Base-by-base conservation (phyloP, 129 eudicot genomes). In the Chrysanthemum seticuspe region DNA sequence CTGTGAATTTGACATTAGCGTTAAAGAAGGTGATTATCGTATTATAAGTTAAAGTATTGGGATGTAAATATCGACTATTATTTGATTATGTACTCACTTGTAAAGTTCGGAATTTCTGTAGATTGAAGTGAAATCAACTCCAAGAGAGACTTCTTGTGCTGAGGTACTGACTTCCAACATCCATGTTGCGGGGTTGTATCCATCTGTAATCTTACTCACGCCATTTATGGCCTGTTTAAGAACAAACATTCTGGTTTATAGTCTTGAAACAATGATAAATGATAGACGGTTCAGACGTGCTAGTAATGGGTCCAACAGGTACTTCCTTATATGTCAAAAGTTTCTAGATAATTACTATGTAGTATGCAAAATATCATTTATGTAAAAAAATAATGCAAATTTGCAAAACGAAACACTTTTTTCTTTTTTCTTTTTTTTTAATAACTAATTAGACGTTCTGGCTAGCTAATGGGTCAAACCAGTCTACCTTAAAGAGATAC, bases 161-260 rank as follows among this genome's bases (percentile, higher is more conserved):
- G 86, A 25, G 13, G 85, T 74, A 10, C 87, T 81, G 1, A 87
- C 85, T 76, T 87, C 92, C 79, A 87, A 73, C 92, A 87, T 81
- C 92, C 92, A 87, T 4, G 92, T 87, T 6, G 92, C 88, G 10
- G 91, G 91, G 81, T 87, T 87, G 52, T 83, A 83, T 19, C 84
- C 91, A 31, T 87, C 93, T 78, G 67, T 85, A 4, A 87, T 87
- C 80, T 85, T 85, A 25, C 78, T 65, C 52, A 87, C 76, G 4
- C 89, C 94, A 9, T 80, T 71, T 10, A 84, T 67, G 7, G 67
- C 86, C 87, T 79, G 29, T 62, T 18, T 23, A 8, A 6, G 4
- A 59, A 48, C 13, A 11, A 50, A 50, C 13, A 34, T 34, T 34
- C 55, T 10, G 5, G n/a, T 50, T 10, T 50, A 50, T 2, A 13